Percentiles rank a stretch among this genome's conserved stretches.
Conservation (phyloP, 257 asterid species). For the Plantago ovata region DNA sequence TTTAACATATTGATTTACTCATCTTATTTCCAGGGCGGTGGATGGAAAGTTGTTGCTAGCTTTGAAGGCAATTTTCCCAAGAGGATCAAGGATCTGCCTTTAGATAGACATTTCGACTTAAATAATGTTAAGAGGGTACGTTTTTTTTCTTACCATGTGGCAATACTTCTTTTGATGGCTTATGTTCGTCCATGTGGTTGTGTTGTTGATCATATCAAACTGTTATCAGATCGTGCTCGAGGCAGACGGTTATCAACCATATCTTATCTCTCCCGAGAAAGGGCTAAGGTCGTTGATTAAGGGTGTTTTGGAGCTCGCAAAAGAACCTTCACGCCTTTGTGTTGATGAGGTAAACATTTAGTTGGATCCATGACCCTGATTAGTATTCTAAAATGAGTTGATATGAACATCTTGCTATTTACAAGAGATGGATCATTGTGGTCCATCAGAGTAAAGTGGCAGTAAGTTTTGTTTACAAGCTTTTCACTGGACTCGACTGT, state of each 20-base stretch:
- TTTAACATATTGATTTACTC: constrained; percentile 11
- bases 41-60: constrained; percentile 98
- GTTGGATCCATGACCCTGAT: too few species aligned
- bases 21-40: constrained; percentile 64
- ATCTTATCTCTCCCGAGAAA: constrained; percentile 97
- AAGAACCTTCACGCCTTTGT: constrained; percentile 97
- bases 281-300: constrained; percentile 90
- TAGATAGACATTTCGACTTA: constrained; percentile 87
- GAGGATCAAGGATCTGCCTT: constrained; percentile 90
- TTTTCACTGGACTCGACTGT: too few species aligned
- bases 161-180: constrained; percentile 1
- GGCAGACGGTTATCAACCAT: constrained; percentile 99
- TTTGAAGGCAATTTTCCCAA: constrained; percentile 97
- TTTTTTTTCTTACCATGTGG: constrained; percentile 7
- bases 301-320: constrained; percentile 82
- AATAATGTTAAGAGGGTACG: constrained; percentile 87
- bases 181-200: constrained; percentile 9
- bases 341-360: constrained; percentile 97
- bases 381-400: too few species aligned
- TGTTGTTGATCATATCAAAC: constrained; percentile 22
- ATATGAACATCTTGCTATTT: too few species aligned
- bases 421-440: too few species aligned
- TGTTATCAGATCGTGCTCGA: constrained; percentile 82
- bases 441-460: too few species aligned
- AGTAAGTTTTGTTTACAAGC: too few species aligned